Evolutionary conservation across 495 filamentous ascomycete genomes (phyloP).

Genomic region (Hypoxylon cercidicola): DNA sequence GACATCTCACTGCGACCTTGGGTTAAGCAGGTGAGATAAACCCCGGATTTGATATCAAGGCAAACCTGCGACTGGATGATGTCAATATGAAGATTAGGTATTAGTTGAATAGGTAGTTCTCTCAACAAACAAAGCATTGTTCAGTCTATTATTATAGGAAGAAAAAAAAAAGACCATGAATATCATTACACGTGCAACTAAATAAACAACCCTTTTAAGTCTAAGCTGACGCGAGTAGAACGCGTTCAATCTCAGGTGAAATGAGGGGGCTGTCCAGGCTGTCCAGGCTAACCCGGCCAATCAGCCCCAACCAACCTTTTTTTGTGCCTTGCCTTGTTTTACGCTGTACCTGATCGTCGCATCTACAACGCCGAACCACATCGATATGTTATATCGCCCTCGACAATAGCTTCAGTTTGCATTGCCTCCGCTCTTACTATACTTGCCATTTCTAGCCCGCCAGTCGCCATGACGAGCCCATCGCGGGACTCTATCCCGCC

Average conservation of each 20-base stretch:
- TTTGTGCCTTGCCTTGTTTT: conserved; percentile 27
- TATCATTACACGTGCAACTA: not conserved
- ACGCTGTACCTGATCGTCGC: conserved; percentile 17
- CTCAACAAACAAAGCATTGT: not conserved
- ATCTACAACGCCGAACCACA: conserved; percentile 18
- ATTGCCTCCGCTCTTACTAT: conserved; percentile 5
- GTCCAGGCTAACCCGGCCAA: conserved; percentile 23
- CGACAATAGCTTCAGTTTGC: conserved; percentile 28
- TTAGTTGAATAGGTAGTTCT: not conserved
- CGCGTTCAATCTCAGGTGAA: conserved; percentile 22
- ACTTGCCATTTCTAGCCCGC: conserved; percentile 4
- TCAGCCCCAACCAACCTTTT: conserved; percentile 19
- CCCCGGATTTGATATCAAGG: not conserved
- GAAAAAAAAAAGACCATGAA: not conserved
- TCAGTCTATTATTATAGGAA: not conserved
- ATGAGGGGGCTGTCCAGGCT: conserved; percentile 10
- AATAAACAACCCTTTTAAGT: conserved; percentile 34
- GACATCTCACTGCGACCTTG: conserved; percentile 18
- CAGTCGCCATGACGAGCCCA: conserved; percentile 52
- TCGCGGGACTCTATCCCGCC: conserved; percentile 46
- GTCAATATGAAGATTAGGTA: not conserved
- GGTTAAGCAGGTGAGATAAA: not conserved
- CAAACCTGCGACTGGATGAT: not conserved
- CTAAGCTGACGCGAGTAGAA: conserved; percentile 21
- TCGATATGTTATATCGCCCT: conserved; percentile 19